Evolutionary conservation across 345 rosid species (phyloP), one percentile per base, ranked within the genome.

Genomic region (Bruguiera parviflora): DNA sequence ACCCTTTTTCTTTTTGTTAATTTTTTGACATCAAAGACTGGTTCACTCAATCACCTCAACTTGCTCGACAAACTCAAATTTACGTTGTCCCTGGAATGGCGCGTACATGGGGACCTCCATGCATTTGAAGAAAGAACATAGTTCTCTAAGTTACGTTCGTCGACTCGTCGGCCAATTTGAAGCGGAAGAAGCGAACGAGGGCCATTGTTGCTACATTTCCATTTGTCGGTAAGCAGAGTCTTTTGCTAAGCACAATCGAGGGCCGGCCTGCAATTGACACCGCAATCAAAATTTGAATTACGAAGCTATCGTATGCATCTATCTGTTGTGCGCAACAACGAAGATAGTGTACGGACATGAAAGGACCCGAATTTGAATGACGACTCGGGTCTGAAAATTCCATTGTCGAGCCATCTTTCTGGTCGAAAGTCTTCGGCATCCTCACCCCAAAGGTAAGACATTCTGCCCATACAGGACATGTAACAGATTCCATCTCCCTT

Each of bases 391-490:
- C 81, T 91, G 69, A 93, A 89, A 27, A 72, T 43, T 27, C 96
- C 91, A 35, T 83, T 65, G 21, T 76, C 70, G 24, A 91, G 83
- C 97, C 98, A 89, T 77, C 98, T 84, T 79, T 91, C 91, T 0
- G 96, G 96, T 21, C 70, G 73, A 71, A 86, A 89, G 11, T 77
- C 89, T 67, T n/a, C n/a, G n/a, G n/a, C n/a, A n/a, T n/a, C n/a
- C n/a, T n/a, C n/a, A n/a, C n/a, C n/a, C n/a, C n/a, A n/a, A n/a
- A 86, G 76, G 65, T 70, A 81, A 63, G 66, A 52, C 94, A 91
- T 87, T 78, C 96, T 88, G 3, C 88, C 97, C 96, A 91, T 93
- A 32, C 88, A 93, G 0, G 91, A 75, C 75, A 82, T 7, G 67
- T 91, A 91, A 65, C 58, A 68, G 1, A 93, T 55, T 0, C 76